These are phyloP conservation scores for Phyllosticta citribraziliensis DNA, from an alignment of 2,329 filamentous ascomycete genomes.

Conservation along the genomic window DNA sequence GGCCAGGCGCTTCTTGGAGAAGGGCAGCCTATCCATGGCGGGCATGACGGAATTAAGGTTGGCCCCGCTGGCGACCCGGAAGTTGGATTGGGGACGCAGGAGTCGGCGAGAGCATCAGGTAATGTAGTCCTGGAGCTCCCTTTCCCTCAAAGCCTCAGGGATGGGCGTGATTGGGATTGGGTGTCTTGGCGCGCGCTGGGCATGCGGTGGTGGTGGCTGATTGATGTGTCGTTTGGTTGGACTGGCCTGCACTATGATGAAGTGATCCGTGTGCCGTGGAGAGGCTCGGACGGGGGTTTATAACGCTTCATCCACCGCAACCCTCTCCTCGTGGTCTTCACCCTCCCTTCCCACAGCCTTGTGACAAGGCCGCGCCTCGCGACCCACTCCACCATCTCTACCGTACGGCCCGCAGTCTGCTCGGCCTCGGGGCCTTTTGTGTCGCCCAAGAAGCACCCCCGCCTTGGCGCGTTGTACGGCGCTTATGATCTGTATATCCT, in stretches of 20 bases:
- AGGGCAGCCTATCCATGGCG: conserved; percentile 35
- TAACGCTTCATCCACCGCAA: background rate
- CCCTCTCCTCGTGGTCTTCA: background rate
- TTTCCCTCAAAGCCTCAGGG: conserved; percentile 4
- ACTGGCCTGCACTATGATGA: background rate
- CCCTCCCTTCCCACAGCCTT: background rate
- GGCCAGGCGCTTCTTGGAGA: conserved; percentile 43
- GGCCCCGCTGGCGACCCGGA: background rate
- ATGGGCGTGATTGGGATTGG: conserved; percentile 9
- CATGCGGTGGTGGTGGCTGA: conserved; percentile 3
- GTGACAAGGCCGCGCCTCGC: background rate
- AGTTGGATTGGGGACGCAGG: background rate
- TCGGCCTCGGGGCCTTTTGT: background rate
- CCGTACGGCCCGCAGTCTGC: background rate
- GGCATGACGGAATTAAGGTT: background rate
- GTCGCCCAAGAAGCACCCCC: background rate
- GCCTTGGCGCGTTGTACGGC: background rate
- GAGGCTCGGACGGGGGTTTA: background rate
- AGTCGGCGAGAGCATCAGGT: background rate
- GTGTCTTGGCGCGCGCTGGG: conserved; percentile 5
- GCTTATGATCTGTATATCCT: background rate
- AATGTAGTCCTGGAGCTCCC: background rate
- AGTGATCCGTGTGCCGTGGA: background rate
- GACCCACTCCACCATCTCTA: background rate
- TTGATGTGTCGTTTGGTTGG: background rate